Conservation (phyloP, 1,284 basidiomycete genomes). For the Malassezia furfur region DNA sequence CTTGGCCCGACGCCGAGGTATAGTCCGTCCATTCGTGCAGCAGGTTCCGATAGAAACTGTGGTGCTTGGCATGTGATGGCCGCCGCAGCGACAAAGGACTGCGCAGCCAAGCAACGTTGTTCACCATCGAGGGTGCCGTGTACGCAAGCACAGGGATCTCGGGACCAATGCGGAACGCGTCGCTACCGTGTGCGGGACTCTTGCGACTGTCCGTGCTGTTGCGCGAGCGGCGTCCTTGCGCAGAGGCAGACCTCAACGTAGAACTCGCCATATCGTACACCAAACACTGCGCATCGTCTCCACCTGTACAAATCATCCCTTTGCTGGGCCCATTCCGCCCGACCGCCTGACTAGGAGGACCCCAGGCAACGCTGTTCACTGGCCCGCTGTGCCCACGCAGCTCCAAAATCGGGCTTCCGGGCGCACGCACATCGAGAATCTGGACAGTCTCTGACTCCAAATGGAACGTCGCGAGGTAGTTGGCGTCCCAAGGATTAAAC, state of each 20-base stretch:
- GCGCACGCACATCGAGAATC: conserved; percentile 47
- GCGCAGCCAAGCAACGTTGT: conserved; percentile 45
- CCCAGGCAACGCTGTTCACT: conserved; percentile 46
- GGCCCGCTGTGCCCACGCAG: conserved; percentile 39
- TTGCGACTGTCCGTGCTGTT: conserved; percentile 22
- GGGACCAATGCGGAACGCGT: conserved; percentile 31
- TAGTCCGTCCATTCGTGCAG: conserved; percentile 47
- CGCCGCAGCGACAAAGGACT: conserved; percentile 21
- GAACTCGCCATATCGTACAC: conserved; percentile 45
- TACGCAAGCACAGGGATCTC: conserved; percentile 44
- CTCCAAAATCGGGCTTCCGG: conserved; percentile 45
- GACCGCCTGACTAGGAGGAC: conserved; percentile 34
- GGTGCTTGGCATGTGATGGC: conserved; percentile 21
- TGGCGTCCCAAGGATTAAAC: conserved; percentile 48
- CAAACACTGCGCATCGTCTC: conserved; percentile 44
- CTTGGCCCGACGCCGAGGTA: conserved; percentile 12
- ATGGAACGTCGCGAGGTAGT: conserved; percentile 48
- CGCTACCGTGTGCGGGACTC: conserved; percentile 22
- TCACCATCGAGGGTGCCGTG: conserved; percentile 42
- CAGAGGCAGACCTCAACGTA: conserved; percentile 41
- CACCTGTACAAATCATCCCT: conserved; percentile 47
- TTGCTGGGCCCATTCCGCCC: conserved; percentile 35
- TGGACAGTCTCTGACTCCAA: conserved; percentile 43
- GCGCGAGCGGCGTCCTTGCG: conserved; percentile 40
- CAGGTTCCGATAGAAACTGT: conserved; percentile 26